Evolutionary conservation across 2,329 filamentous ascomycete species (phyloP).

Genomic region (Xylaria sp.): DNA sequence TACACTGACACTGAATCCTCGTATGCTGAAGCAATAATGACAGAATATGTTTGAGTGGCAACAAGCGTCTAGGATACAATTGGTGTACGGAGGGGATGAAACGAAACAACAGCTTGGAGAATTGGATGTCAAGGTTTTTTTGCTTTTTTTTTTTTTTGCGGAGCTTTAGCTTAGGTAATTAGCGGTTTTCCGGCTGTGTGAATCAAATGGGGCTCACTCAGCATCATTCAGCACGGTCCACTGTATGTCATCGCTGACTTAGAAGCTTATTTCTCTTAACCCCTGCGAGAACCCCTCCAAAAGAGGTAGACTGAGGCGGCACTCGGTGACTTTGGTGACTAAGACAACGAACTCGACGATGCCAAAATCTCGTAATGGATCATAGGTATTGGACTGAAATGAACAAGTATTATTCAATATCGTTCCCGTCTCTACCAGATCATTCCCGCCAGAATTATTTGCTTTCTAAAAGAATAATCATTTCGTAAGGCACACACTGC

Average conservation of each 20-base stretch:
- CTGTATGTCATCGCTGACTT: constrained; percentile 43
- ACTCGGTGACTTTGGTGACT: constrained; percentile 27
- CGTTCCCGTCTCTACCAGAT: constrained; percentile 37
- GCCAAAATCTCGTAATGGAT: constrained; percentile 11
- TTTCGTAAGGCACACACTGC: constrained; percentile 12
- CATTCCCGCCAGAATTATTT: not conserved
- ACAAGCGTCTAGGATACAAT: not conserved
- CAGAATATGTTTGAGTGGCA: not conserved
- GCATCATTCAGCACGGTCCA: constrained; percentile 46
- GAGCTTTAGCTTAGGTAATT: not conserved
- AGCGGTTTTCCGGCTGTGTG: constrained; percentile 5
- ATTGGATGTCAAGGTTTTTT: constrained; percentile 25
- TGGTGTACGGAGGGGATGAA: not conserved
- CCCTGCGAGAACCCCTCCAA: constrained; percentile 12
- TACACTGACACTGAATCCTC: not conserved
- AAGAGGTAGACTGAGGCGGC: not conserved
- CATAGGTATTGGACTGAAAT: not conserved
- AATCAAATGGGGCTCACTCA: constrained; percentile 26
- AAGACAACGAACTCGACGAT: constrained; percentile 12
- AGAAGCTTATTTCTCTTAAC: constrained; percentile 10
- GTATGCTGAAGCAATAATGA: not conserved
- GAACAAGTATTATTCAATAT: constrained; percentile 37
- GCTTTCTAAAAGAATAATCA: constrained; percentile 21
- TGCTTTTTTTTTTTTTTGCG: constrained; percentile 21
- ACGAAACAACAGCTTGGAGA: not conserved